Percentiles rank a stretch among this genome's conserved stretches.
Conservation (phyloP, 768 basidiomycete species). For the Hebeloma cylindrosporum region DNA sequence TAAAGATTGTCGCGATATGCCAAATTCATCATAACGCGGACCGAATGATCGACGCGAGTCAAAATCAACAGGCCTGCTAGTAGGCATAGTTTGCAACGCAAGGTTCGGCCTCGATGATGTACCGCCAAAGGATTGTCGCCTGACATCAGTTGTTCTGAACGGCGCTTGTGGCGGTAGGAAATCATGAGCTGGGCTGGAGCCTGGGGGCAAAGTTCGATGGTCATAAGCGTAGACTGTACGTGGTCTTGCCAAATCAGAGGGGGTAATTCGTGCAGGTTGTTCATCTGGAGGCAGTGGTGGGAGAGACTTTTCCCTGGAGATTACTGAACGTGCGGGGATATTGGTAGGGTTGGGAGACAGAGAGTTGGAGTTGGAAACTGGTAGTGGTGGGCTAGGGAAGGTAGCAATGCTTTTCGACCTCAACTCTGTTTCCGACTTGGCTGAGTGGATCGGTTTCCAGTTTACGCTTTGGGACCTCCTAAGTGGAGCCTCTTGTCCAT, state of each 20-base stretch:
- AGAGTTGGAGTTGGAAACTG: conserved; percentile 24
- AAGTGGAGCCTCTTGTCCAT: conserved; percentile 31
- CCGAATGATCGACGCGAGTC: conserved; percentile 38
- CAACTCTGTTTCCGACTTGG: conserved; percentile 63
- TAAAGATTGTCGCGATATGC: conserved; percentile 61
- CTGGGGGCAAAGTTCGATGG: conserved; percentile 48
- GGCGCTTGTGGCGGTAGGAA: conserved; percentile 64
- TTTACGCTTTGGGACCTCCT: conserved; percentile 29
- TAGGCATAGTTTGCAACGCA: conserved; percentile 50
- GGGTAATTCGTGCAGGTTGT: conserved; percentile 37
- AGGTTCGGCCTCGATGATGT: conserved; percentile 56
- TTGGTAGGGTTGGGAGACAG: conserved; percentile 20
- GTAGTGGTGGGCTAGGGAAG: conserved; percentile 32
- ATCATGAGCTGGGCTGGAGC: conserved; percentile 43
- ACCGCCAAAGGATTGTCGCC: conserved; percentile 80
- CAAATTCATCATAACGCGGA: conserved; percentile 69
- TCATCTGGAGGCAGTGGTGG: conserved; percentile 75
- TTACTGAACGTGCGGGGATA: conserved; percentile 17
- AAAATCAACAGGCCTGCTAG: conserved; percentile 33
- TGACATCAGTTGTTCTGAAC: conserved; percentile 54
- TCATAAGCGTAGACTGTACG: conserved; percentile 67
- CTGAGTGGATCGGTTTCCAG: conserved; percentile 48
- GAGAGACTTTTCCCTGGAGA: conserved; percentile 68
- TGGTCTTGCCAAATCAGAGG: conserved; percentile 55
- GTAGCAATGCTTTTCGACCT: conserved; percentile 36